These are phyloP conservation scores for Sedum album DNA, from an alignment of 164 flowering plant species.

Conservation along the genomic window DNA sequence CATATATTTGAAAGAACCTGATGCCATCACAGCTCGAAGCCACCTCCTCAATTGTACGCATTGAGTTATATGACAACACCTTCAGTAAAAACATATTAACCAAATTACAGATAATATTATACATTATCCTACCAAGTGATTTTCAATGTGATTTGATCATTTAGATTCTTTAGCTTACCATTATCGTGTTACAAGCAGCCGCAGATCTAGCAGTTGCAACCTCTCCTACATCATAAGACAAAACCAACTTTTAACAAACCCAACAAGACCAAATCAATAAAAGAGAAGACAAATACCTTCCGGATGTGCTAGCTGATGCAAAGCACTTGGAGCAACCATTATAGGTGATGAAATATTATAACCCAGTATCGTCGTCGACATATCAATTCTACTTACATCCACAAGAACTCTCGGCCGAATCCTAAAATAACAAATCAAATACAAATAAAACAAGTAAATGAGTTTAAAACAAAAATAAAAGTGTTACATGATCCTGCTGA, in stretches of 20 bases:
- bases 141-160: background rate
- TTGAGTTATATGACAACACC: conserved; percentile 54
- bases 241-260: conserved; percentile 4
- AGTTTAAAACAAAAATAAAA: background rate
- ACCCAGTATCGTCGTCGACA: conserved; percentile 58
- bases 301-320: conserved; percentile 62
- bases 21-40: conserved; percentile 66
- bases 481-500: conserved; percentile 52
- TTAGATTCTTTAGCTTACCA: conserved; percentile 32
- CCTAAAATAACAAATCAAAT: conserved; percentile 26
- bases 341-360: conserved; percentile 55
- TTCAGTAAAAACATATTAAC: conserved; percentile 15
- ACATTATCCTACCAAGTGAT: too few species aligned
- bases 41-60: conserved; percentile 74
- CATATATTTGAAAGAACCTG: conserved; percentile 82
- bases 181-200: conserved; percentile 58
- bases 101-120: background rate
- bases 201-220: conserved; percentile 80
- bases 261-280: background rate
- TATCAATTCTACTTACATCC: conserved; percentile 58
- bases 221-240: conserved; percentile 41
- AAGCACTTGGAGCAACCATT: conserved; percentile 67
- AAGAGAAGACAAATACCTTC: conserved; percentile 35
- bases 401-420: conserved; percentile 65
- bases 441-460: conserved; percentile 2